Conservation (phyloP, 116 monocot genomes). For the Iris pallida region DNA sequence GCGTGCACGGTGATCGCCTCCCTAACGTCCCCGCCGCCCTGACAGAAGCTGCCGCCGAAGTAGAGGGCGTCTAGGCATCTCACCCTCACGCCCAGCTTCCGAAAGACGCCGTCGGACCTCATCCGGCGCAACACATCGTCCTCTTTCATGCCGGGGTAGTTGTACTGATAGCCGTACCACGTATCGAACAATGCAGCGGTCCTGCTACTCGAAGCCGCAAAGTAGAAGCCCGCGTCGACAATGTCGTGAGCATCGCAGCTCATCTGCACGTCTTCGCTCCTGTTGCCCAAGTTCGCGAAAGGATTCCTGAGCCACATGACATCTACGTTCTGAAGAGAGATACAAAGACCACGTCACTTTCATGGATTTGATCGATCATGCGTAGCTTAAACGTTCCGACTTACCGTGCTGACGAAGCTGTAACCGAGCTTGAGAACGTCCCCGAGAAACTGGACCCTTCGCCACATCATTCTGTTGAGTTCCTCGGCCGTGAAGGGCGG, state of each 20-base stretch:
- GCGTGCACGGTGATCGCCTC: constrained; percentile 31
- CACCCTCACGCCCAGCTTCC: constrained; percentile 26
- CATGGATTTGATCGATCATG: too few species aligned
- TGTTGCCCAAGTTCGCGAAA: constrained; percentile 8
- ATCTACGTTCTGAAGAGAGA: constrained; percentile 13
- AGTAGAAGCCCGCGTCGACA: constrained; percentile 30
- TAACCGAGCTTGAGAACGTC: constrained; percentile 60
- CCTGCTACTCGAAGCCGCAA: constrained; percentile 21
- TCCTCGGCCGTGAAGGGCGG: constrained; percentile 37
- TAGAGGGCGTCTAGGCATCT: constrained; percentile 26
- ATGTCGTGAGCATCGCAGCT: constrained; percentile 23
- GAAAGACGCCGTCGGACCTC: constrained; percentile 20
- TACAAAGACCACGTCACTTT: neutral
- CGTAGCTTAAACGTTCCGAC: neutral
- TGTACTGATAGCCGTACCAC: constrained; percentile 25
- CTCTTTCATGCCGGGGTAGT: constrained; percentile 26
- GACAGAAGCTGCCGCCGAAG: constrained; percentile 34
- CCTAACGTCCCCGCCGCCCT: constrained; percentile 15
- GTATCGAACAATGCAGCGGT: constrained; percentile 29
- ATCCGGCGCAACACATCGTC: constrained; percentile 23
- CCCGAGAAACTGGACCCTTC: constrained; percentile 40
- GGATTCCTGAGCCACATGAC: constrained; percentile 28
- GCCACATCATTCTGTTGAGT: constrained; percentile 70
- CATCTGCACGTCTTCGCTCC: constrained; percentile 28
- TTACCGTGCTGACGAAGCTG: constrained; percentile 73